phyloP scores from a whole-genome alignment of 805 yeast genomes.

The Kluyveromyces nonfermentans region DNA sequence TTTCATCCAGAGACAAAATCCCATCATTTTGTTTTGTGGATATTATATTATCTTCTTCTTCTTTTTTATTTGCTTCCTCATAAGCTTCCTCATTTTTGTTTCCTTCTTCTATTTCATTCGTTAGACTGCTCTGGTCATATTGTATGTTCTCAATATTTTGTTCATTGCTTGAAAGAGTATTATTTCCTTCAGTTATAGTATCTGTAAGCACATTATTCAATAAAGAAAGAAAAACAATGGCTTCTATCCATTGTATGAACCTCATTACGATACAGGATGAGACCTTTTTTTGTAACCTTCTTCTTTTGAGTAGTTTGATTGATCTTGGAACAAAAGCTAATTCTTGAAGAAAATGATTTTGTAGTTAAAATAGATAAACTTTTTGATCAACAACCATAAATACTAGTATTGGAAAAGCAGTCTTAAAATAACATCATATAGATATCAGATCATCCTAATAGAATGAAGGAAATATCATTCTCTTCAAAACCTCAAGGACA shows the following conservation, averaged over 20 bases:
- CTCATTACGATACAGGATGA: neutral
- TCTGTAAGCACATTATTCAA: neutral
- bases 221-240: neutral
- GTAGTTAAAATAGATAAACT: neutral
- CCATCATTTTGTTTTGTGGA: constrained; percentile 4
- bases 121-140: neutral
- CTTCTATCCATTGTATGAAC: neutral
- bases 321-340: neutral
- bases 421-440: neutral
- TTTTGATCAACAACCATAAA: neutral
- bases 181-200: neutral
- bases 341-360: neutral
- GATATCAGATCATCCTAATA: neutral
- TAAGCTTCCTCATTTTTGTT: constrained; percentile 1
- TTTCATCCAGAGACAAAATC: constrained; percentile 7
- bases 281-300: too few relatives aligned
- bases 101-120: neutral
- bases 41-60: constrained; percentile 6
- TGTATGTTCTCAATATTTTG: neutral
- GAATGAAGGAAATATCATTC: constrained; percentile 1
- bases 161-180: neutral
- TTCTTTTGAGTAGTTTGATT: neutral
- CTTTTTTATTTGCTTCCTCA: neutral
- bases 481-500: constrained; percentile 4
- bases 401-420: neutral